Percentiles rank a stretch among this genome's conserved stretches.
phyloP scores from a whole-genome alignment of 1,139 yeast species.

The Taphrina pruni region DNA sequence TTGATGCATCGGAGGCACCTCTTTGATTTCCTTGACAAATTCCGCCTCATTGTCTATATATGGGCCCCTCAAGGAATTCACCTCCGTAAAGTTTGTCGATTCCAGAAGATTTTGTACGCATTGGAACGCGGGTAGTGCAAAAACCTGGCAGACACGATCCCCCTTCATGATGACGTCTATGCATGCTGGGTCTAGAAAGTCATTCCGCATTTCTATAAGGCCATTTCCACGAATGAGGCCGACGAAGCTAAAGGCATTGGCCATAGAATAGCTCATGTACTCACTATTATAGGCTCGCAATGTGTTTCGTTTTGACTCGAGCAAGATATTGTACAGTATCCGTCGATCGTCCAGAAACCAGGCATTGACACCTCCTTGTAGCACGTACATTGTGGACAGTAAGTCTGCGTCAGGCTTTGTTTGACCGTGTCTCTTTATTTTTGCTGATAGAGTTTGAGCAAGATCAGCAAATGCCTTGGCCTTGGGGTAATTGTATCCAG shows the following conservation, averaged over 20 bases:
- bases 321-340: background rate
- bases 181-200: background rate
- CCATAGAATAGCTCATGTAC: slow-evolving; percentile 12
- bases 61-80: background rate
- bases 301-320: background rate
- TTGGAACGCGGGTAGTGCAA: background rate
- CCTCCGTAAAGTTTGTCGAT: background rate
- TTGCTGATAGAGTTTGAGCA: background rate
- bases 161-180: background rate
- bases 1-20: slow-evolving; percentile 13
- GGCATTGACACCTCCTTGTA: slow-evolving; percentile 12
- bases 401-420: slow-evolving; percentile 9
- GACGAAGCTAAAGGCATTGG: slow-evolving; percentile 10
- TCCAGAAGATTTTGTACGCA: background rate
- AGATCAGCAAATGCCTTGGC: slow-evolving; percentile 22
- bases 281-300: slow-evolving; percentile 8
- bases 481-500: slow-evolving; percentile 8
- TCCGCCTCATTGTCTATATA: background rate
- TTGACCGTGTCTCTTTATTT: background rate
- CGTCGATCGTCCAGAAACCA: slow-evolving; percentile 9
- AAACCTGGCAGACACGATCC: slow-evolving; percentile 1
- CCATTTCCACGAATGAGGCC: slow-evolving; percentile 5
- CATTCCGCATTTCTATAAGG: background rate
- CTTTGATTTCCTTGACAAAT: background rate
- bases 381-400: slow-evolving; percentile 21